Base-by-base conservation (phyloP, 116 monocot species). In the Posidonia oceanica region DNA sequence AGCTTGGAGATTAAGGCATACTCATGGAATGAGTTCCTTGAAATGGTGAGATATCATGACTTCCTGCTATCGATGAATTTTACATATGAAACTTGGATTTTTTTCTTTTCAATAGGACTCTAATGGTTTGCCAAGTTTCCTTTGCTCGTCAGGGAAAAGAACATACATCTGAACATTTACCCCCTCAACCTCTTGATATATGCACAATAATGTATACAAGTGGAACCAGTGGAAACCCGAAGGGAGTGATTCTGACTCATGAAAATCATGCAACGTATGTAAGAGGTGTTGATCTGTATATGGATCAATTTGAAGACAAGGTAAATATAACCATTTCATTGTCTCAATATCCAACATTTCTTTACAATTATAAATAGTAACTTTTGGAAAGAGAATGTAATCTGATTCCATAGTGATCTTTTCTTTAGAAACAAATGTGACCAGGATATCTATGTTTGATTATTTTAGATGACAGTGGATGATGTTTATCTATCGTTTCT, bases 171-270 rank as follows among this genome's bases (percentile, higher is more conserved):
- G 77, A 95, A 13, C 84, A 81, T 21, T 52, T 55, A 8, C 81
- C 95, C 15, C 88, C 95, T 36, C 64, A 72, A 58, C 72, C 88
- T 62, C 77, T 68, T 75, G 88, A 95, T 76, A 72, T 84, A 70
- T 95, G 91, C 80, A 86, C 95, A 4, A 91, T 95, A 71, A 91
- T 96, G 91, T 96, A 91, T 71, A 96, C 96, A 51, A 96, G 96
- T 77, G 96, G 96, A 61, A 96, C 96, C 13, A 89, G 87, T 67
- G 96, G 96, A 69, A 77, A 72, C 10, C 96, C 96, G 2, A 96
- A 96, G 52, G 96, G 96, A 2, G 96, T 88, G 3, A 63, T 91
- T 63, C 61, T 96, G 67, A 91, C 85, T 66, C 96, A 96, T 75
- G 96, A 96, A 74, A 78, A 70, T 59, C 79, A 81, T 68, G 84